A percentile compares a stretch with the other conserved stretches of the same genome.
phyloP scores from a whole-genome alignment of 2,329 filamentous ascomycete genomes.

The Penicillium rolfsii region DNA sequence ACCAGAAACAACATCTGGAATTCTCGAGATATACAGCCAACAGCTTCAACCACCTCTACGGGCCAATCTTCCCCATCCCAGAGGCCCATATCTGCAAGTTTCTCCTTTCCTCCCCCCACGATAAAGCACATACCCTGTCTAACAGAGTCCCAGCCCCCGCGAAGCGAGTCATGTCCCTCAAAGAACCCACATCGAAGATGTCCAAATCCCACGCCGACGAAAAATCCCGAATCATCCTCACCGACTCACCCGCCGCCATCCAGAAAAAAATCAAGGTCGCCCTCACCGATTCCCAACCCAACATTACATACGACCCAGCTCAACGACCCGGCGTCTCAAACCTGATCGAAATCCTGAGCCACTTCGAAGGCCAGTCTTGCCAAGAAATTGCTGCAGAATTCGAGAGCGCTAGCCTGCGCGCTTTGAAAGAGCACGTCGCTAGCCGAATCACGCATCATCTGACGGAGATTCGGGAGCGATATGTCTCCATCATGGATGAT shows the following conservation, averaged over 20 bases:
- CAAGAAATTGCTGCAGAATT: slow-evolving; percentile 54
- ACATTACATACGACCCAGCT: slow-evolving; percentile 72
- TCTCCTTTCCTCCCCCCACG: not conserved
- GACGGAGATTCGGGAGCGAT: slow-evolving; percentile 40
- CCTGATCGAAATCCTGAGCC: slow-evolving; percentile 76
- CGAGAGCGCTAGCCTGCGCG: slow-evolving; percentile 53
- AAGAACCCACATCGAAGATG: slow-evolving; percentile 81
- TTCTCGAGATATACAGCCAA: slow-evolving; percentile 84
- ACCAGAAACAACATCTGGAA: slow-evolving; percentile 92
- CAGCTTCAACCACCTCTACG: slow-evolving; percentile 81
- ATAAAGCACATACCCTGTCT: not conserved
- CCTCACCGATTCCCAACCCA: slow-evolving; percentile 71
- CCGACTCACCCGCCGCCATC: slow-evolving; percentile 68
- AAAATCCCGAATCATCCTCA: slow-evolving; percentile 80
- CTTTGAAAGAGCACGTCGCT: slow-evolving; percentile 67
- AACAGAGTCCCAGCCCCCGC: slow-evolving; percentile 62
- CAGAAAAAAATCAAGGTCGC: slow-evolving; percentile 70
- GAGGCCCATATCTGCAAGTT: slow-evolving; percentile 70
- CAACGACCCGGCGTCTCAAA: slow-evolving; percentile 83
- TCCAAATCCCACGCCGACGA: slow-evolving; percentile 80
- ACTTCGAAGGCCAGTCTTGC: slow-evolving; percentile 58
- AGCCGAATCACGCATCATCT: slow-evolving; percentile 44
- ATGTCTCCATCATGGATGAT: slow-evolving; percentile 35
- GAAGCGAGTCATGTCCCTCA: slow-evolving; percentile 87
- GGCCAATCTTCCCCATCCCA: slow-evolving; percentile 65